These are phyloP conservation scores for Macrophomina phaseolina DNA, from an alignment of 2,329 filamentous ascomycete species.

Conservation along the genomic window DNA sequence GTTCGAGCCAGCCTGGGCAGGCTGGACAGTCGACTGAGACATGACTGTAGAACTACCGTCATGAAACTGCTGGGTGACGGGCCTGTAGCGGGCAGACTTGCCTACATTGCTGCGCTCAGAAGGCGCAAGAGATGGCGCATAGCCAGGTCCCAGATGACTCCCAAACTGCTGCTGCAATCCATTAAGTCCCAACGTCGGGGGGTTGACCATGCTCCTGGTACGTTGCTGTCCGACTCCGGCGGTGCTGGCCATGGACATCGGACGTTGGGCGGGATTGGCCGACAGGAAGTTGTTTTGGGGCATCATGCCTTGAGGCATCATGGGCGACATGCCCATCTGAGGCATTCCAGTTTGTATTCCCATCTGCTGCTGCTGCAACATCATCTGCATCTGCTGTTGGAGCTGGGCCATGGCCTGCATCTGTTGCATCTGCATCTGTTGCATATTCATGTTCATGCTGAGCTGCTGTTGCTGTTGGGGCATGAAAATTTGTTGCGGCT, in stretches of 20 bases:
- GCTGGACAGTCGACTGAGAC: slow-evolving; percentile 25
- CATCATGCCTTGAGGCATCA: slow-evolving; percentile 53
- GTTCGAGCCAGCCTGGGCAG: slow-evolving; percentile 10
- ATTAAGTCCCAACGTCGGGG: slow-evolving; percentile 76
- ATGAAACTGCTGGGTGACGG: slow-evolving; percentile 64
- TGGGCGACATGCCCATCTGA: slow-evolving; percentile 40
- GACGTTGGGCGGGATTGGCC: slow-evolving; percentile 39
- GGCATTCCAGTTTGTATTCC: slow-evolving; percentile 38
- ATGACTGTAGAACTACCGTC: slow-evolving; percentile 28
- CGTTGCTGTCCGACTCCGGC: slow-evolving; percentile 16
- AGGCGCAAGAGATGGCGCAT: slow-evolving; percentile 90
- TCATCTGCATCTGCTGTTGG: slow-evolving; percentile 43
- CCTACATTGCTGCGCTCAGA: slow-evolving; percentile 95
- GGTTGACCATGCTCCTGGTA: slow-evolving; percentile 26
- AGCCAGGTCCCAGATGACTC: slow-evolving; percentile 53
- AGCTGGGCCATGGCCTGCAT: slow-evolving; percentile 31
- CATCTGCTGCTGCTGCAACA: slow-evolving; percentile 79
- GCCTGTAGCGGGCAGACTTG: slow-evolving; percentile 85
- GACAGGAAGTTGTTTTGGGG: slow-evolving; percentile 27
- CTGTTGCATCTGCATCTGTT: slow-evolving; percentile 28
- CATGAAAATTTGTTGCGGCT: slow-evolving; percentile 25
- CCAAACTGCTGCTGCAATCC: slow-evolving; percentile 57
- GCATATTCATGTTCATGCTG: slow-evolving; percentile 14
- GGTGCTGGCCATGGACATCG: slow-evolving; percentile 53
- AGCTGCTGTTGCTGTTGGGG: slow-evolving; percentile 16